These are phyloP conservation scores for Fusarium musae DNA, from an alignment of 2,329 filamentous ascomycete genomes.

Conservation along the genomic window DNA sequence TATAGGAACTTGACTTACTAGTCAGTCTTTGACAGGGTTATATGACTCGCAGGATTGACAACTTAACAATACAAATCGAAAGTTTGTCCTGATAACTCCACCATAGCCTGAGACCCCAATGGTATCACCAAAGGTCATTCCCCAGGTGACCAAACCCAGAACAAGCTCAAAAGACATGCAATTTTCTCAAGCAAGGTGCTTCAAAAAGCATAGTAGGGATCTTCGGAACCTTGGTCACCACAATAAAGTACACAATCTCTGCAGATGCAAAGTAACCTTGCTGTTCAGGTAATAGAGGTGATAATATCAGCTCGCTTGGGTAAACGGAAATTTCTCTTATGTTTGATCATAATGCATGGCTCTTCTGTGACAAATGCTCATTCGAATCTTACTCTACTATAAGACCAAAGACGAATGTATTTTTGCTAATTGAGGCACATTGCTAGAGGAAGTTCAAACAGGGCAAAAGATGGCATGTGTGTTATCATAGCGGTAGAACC, in stretches of 20 bases:
- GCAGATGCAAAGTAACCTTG: neutral
- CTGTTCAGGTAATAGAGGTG: neutral
- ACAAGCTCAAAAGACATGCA: neutral
- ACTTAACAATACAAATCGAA: neutral
- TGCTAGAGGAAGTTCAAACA: neutral
- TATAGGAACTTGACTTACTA: neutral
- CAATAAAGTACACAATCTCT: neutral
- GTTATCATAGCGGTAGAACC: neutral
- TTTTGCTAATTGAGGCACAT: neutral
- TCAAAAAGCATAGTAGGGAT: neutral
- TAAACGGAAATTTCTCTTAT: neutral
- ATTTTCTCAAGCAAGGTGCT: neutral
- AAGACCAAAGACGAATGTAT: neutral
- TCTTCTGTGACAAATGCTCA: too few species aligned
- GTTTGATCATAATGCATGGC: neutral
- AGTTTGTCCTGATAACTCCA: neutral
- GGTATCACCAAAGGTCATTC: neutral
- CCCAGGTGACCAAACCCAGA: neutral
- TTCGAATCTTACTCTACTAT: too few species aligned
- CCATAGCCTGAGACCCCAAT: neutral
- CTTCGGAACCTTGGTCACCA: too few species aligned
- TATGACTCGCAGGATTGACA: conserved; percentile 4
- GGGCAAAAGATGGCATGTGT: neutral
- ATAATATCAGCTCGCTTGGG: neutral
- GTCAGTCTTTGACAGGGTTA: neutral